Conservation (phyloP, 2,329 filamentous ascomycete genomes). For the Pseudogymnoascus sp. region DNA sequence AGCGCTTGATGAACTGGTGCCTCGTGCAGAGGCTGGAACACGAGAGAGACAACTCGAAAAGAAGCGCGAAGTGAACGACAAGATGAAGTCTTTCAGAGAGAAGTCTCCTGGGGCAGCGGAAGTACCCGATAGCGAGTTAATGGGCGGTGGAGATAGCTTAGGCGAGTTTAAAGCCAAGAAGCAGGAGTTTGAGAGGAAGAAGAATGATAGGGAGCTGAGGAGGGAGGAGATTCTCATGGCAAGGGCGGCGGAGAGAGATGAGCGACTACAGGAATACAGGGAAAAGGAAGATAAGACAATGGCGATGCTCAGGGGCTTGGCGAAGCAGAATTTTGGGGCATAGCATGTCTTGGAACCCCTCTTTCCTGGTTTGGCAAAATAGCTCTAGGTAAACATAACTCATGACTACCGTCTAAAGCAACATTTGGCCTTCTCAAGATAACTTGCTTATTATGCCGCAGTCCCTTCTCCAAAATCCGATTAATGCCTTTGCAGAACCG, state of each 20-base stretch:
- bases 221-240: constrained; percentile 75
- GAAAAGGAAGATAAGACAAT: constrained; percentile 80
- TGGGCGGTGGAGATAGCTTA: constrained; percentile 62
- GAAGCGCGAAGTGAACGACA: constrained; percentile 62
- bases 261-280: constrained; percentile 60
- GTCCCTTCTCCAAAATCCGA: background rate
- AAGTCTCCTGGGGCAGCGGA: constrained; percentile 58
- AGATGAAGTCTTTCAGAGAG: constrained; percentile 66
- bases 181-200: constrained; percentile 60
- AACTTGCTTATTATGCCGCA: background rate
- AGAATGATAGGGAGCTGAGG: constrained; percentile 75
- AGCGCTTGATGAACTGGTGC: constrained; percentile 70
- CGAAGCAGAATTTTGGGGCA: constrained; percentile 66
- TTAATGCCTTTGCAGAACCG: constrained; percentile 15
- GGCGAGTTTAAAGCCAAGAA: constrained; percentile 63
- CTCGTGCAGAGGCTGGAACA: constrained; percentile 75
- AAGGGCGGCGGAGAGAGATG: constrained; percentile 70
- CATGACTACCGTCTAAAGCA: background rate
- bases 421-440: background rate
- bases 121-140: constrained; percentile 65
- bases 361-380: background rate
- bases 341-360: constrained; percentile 22
- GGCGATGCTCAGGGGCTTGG: constrained; percentile 70
- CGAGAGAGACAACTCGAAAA: constrained; percentile 84
- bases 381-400: background rate